Percentiles rank a stretch among this genome's conserved stretches.
Conservation (phyloP, 805 yeast genomes). For the Schizosaccharomyces osmophilus region DNA sequence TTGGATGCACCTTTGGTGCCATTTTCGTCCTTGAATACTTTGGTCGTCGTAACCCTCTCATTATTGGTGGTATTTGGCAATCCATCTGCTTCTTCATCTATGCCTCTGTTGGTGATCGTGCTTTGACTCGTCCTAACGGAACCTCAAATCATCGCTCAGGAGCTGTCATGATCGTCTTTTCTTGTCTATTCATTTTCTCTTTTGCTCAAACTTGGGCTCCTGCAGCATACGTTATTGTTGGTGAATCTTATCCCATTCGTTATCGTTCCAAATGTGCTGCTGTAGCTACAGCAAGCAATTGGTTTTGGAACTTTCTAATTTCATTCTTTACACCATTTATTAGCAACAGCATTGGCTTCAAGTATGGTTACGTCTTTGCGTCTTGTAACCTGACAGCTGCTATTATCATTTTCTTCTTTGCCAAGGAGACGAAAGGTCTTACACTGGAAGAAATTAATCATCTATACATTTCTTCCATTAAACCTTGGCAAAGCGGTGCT, state of each 20-base stretch:
- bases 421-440: constrained; percentile 36
- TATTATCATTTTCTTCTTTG: constrained; percentile 33
- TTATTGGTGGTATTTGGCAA: constrained; percentile 26
- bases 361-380: constrained; percentile 38
- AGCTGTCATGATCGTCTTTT: constrained; percentile 28
- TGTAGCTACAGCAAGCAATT: constrained; percentile 20
- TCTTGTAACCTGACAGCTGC: constrained; percentile 25
- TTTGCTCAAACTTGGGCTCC: constrained; percentile 37
- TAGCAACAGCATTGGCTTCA: constrained; percentile 34
- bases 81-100: constrained; percentile 29
- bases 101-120: constrained; percentile 21
- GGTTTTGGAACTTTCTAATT: constrained; percentile 26
- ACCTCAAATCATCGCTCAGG: constrained; percentile 17
- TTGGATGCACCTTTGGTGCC: constrained; percentile 26
- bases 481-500: constrained; percentile 3
- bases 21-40: constrained; percentile 25
- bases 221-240: constrained; percentile 22
- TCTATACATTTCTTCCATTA: constrained; percentile 14
- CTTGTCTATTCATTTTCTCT: constrained; percentile 26
- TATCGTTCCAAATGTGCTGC: constrained; percentile 14
- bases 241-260: constrained; percentile 25
- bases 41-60: constrained; percentile 26
- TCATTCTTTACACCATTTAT: constrained; percentile 51
- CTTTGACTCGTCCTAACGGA: constrained; percentile 14
- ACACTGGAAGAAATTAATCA: constrained; percentile 36